Evolutionary conservation across 2,329 filamentous ascomycete genomes (phyloP), one percentile per base, ranked within the genome.

Genomic region (Bipolaris gigantea): DNA sequence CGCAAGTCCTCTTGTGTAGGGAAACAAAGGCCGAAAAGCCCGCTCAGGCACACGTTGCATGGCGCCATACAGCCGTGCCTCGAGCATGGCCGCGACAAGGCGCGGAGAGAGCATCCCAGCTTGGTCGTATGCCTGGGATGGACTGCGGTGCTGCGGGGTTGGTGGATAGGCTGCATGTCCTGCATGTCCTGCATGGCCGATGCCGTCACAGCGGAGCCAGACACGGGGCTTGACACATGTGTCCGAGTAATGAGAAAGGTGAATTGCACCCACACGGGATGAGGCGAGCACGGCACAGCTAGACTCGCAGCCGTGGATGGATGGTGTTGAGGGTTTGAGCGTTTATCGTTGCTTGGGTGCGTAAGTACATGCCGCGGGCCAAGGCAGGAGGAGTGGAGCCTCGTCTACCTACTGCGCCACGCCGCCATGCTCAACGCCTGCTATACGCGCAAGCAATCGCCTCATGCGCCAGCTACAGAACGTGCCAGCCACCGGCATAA

Each of bases 191-290:
- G 36, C 36, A 39, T 39, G 34, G 27, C 32, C 47, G 48, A 51
- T 55, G 48, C 40, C 55, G 47, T 57, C 45, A 54, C 42, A 45
- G 45, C 45, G 48, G 56, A 56, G 44, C 43, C 51, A 45, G 53
- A 48, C 8, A 34, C 8, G 44, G 16, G 21, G 34, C 38, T 48
- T 50, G 55, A 50, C 42, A 57, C 47, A 50, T 49, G 36, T 25
- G 8, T 11, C 44, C 21, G 32, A 38, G 48, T 41, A 50, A 50
- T 46, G 23, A 25, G 40, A 19, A 19, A 39, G 19, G 10, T 11
- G 27, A 30, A 13, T 16, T 15, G n/a, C n/a, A 30, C 7, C 18
- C n/a, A 11, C 16, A 19, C n/a, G n/a, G 10, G 15, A 42, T 11
- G 18, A 43, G 13, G 45, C n/a, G 44, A 23, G 30, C 8, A 10